phyloP scores from a whole-genome alignment of 441 rosid species.

The Populus hybrid region DNA sequence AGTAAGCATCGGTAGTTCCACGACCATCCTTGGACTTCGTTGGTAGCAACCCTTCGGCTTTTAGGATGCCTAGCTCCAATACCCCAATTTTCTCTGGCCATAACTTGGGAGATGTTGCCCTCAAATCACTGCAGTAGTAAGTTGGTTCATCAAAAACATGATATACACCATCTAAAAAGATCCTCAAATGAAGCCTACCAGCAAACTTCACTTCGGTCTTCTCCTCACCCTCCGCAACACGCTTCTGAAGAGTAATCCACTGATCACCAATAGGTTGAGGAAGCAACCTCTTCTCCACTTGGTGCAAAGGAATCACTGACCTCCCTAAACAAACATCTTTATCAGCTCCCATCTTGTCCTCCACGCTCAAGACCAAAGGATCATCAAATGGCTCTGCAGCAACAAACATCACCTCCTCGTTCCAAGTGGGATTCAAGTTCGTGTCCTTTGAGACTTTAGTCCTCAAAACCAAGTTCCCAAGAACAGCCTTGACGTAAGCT shows the following conservation, averaged over 20 bases:
- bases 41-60: constrained; percentile 26
- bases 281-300: constrained; percentile 27
- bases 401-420: constrained; percentile 53
- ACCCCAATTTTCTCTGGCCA: constrained; percentile 34
- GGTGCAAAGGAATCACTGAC: constrained; percentile 30
- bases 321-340: constrained; percentile 34
- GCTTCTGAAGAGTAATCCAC: constrained; percentile 35
- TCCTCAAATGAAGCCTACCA: constrained; percentile 31
- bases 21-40: constrained; percentile 34
- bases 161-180: constrained; percentile 38
- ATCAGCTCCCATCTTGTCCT: constrained; percentile 23
- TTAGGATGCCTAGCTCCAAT: constrained; percentile 4
- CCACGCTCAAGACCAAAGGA: constrained; percentile 26
- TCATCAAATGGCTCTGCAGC: constrained; percentile 49
- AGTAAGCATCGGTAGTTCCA: constrained; percentile 41
- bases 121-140: constrained; percentile 35
- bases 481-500: constrained; percentile 28
- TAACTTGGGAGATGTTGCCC: constrained; percentile 35
- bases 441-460: constrained; percentile 29
- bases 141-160: constrained; percentile 47
- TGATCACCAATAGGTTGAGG: constrained; percentile 17
- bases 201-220: constrained; percentile 19
- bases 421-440: constrained; percentile 46
- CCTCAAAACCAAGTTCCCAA: constrained; percentile 36
- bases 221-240: constrained; percentile 3